Evolutionary conservation across 495 filamentous ascomycete genomes (phyloP), one percentile per base, ranked within the genome.

Genomic region (Penicillium coprophilum): DNA sequence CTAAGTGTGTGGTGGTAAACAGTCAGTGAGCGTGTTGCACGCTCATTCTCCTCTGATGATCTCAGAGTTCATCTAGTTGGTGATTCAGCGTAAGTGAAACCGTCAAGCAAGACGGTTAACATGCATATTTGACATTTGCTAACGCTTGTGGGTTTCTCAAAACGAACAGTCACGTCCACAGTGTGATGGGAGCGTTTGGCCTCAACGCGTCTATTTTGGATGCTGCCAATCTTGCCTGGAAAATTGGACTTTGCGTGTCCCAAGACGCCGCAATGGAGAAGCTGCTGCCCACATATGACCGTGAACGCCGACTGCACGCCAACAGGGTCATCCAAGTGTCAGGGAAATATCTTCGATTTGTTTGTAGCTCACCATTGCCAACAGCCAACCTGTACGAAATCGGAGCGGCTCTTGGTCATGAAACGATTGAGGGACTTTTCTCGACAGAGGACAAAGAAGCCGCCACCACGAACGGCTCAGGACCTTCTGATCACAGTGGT

Each of bases 21-120:
- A n/a, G n/a, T 75, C 50, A 66, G 57, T 11, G 72, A 75, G 46
- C 64, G 72, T 30, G 71, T 74, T 7, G 72, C 72, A 0, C 63
- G 68, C 15, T 62, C 53, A n/a, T 70, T 70, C 47, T 75, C 70
- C 23, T 71, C 72, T 8, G 2, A 3, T 8, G 28, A 30, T 8
- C 17, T 40, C 52, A 1, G 70, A 28, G 66, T 75, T 32, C 72
- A 75, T 53, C 56, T 75, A 11, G 72, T 53, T 13, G 72, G 72
- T 0, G 72, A 75, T 50, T 68, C 72, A 11, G 71, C 70, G 71
- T 73, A 62, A n/a, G n/a, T n/a, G n/a, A n/a, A n/a, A n/a, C n/a
- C n/a, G n/a, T n/a, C n/a, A n/a, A n/a, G n/a, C n/a, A n/a, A n/a
- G n/a, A n/a, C n/a, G n/a, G n/a, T n/a, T n/a, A n/a, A n/a, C n/a